phyloP scores from a whole-genome alignment of 176 grass and related monocot species.

The Otatea glauca region DNA sequence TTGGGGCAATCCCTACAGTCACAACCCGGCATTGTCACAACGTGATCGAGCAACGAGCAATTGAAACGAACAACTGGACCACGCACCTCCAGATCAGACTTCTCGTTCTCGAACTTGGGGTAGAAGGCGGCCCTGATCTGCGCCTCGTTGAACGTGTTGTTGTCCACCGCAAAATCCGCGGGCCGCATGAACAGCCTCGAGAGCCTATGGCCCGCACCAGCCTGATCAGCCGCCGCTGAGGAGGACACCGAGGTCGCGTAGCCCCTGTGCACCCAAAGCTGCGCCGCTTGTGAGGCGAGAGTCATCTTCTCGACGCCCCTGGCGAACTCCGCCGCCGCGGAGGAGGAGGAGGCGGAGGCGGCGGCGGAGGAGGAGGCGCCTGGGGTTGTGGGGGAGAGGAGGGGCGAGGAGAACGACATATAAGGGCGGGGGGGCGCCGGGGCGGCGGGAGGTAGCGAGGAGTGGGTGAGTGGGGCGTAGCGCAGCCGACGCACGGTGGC shows the following conservation, averaged over 20 bases:
- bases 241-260: slow-evolving; percentile 39
- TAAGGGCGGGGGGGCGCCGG: slow-evolving; percentile 27
- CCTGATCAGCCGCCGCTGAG: slow-evolving; percentile 18
- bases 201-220: slow-evolving; percentile 58
- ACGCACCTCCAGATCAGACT: slow-evolving; percentile 96
- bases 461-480: no score
- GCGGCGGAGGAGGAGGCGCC: no score
- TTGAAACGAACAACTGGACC: no score
- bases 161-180: no score
- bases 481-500: no score
- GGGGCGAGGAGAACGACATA: slow-evolving; percentile 18
- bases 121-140: no score
- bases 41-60: no score
- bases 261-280: slow-evolving; percentile 63
- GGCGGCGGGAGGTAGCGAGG: background rate
- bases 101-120: slow-evolving; percentile 98
- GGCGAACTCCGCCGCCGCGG: background rate
- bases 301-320: slow-evolving; percentile 47
- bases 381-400: slow-evolving; percentile 38
- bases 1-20: no score
- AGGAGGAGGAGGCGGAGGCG: slow-evolving; percentile 36
- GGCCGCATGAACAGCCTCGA: no score
- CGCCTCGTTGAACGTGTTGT: no score
- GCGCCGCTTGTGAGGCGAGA: slow-evolving; percentile 29
- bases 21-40: no score